Conservation (phyloP, 2,329 filamentous ascomycete genomes). For the Hortaea werneckii region DNA sequence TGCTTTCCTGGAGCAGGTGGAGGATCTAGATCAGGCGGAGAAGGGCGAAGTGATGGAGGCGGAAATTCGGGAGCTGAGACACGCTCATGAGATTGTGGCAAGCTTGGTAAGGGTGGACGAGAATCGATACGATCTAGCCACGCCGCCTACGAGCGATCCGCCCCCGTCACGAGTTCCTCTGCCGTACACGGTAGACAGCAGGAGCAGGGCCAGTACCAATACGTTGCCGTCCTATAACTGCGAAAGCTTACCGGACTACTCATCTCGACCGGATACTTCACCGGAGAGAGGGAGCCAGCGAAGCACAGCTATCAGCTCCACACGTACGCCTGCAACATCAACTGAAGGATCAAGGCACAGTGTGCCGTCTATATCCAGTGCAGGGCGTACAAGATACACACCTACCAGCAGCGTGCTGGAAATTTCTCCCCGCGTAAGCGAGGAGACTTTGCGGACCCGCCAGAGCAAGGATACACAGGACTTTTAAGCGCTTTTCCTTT, state of each 20-base stretch:
- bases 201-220: slow-evolving; percentile 22
- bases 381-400: slow-evolving; percentile 17
- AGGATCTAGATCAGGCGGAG: slow-evolving; percentile 36
- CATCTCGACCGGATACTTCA: slow-evolving; percentile 25
- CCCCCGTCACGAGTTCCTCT: slow-evolving; percentile 17
- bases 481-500: too few species aligned
- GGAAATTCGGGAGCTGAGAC: slow-evolving; percentile 42
- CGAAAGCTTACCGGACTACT: slow-evolving; percentile 36
- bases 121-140: slow-evolving; percentile 22
- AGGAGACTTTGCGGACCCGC: slow-evolving; percentile 27
- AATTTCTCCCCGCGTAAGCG: slow-evolving; percentile 30
- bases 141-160: slow-evolving; percentile 11
- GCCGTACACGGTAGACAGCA: slow-evolving; percentile 16
- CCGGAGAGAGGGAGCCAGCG: slow-evolving; percentile 22
- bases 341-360: slow-evolving; percentile 1
- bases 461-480: slow-evolving; percentile 5
- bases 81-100: slow-evolving; percentile 43
- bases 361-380: slow-evolving; percentile 1
- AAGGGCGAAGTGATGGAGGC: slow-evolving; percentile 32
- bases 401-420: slow-evolving; percentile 34
- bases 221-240: slow-evolving; percentile 26
- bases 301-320: slow-evolving; percentile 29
- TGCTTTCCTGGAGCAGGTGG: slow-evolving; percentile 22
- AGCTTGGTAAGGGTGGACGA: slow-evolving; percentile 19
- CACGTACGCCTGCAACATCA: slow-evolving; percentile 24